A percentile compares a stretch with the other conserved stretches of the same genome.
These are phyloP conservation scores for Arxiozyma heterogenica DNA, from an alignment of 1,139 yeast genomes.

Conservation along the genomic window DNA sequence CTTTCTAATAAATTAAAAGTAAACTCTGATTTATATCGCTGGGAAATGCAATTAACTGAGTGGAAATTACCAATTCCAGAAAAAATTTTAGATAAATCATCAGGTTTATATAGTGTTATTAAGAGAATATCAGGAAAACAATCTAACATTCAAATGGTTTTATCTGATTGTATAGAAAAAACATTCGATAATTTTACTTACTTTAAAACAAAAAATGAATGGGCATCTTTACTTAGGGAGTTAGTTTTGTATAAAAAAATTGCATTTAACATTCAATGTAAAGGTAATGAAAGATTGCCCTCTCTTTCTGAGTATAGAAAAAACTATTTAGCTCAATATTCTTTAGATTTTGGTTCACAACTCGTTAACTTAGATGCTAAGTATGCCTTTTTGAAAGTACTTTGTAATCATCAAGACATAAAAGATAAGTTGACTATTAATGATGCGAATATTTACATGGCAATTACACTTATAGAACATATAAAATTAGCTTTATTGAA, in stretches of 20 bases:
- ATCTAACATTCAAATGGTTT: not conserved
- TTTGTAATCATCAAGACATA: constrained; percentile 3
- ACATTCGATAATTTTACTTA: constrained; percentile 1
- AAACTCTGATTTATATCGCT: constrained; percentile 13
- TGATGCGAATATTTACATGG: constrained; percentile 10
- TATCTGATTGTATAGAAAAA: not conserved
- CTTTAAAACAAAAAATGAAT: constrained; percentile 6
- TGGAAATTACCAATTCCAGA: constrained; percentile 26
- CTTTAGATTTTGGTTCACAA: not conserved
- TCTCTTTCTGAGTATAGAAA: not conserved
- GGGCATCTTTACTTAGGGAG: constrained; percentile 8
- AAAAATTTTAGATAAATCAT: constrained; percentile 10
- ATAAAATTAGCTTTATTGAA: constrained; percentile 13
- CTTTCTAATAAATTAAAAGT: constrained; percentile 8
- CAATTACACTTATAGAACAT: not conserved
- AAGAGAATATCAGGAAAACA: constrained; percentile 3
- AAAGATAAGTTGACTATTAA: not conserved
- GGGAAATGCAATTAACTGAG: constrained; percentile 23
- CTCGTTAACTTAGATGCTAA: not conserved
- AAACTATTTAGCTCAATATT: no score
- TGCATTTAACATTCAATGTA: not conserved
- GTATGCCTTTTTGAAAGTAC: constrained; percentile 6
- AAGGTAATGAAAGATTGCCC: not conserved
- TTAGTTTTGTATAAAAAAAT: not conserved
- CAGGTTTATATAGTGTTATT: constrained; percentile 18